Percentiles rank a stretch among this genome's conserved stretches.
phyloP scores from a whole-genome alignment of 169 alveolate species.

The Pseudocohnilembus persalinus region DNA sequence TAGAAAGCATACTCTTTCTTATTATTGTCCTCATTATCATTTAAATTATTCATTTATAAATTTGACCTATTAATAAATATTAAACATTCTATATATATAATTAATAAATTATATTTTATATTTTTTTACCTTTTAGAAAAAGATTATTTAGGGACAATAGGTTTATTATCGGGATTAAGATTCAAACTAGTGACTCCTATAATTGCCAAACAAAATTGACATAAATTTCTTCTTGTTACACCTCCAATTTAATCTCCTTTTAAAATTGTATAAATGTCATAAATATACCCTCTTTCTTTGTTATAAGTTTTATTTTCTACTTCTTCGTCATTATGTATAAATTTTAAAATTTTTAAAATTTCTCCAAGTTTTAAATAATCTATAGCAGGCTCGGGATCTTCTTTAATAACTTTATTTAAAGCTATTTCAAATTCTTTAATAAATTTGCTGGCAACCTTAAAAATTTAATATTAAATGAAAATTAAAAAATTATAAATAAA shows the following conservation, averaged over 20 bases:
- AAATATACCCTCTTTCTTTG: constrained; percentile 58
- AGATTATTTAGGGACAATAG: not conserved
- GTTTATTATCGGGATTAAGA: constrained; percentile 12
- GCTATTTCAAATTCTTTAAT: constrained; percentile 41
- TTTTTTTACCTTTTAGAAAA: constrained; percentile 18
- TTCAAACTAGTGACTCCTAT: constrained; percentile 40
- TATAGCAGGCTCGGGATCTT: constrained; percentile 23
- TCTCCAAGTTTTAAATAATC: constrained; percentile 47
- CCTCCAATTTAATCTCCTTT: constrained; percentile 64
- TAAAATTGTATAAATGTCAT: constrained; percentile 56
- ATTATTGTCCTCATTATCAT: too few species aligned
- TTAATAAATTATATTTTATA: too few species aligned
- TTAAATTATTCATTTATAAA: too few species aligned
- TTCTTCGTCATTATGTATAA: constrained; percentile 30
- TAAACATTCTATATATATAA: too few species aligned
- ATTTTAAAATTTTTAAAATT: constrained; percentile 27
- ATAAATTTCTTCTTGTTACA: constrained; percentile 48
- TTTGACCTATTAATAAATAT: too few species aligned
- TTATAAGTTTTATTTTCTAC: constrained; percentile 14
- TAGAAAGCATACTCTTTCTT: too few species aligned
- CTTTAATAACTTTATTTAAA: constrained; percentile 26
- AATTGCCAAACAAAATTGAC: constrained; percentile 27
- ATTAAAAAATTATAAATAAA: too few species aligned
- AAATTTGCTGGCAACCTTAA: constrained; percentile 33
- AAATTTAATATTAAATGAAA: too few species aligned